Evolutionary conservation across 2,329 filamentous ascomycete species (phyloP).

Genomic region (Pseudogymnoascus pannorum): DNA sequence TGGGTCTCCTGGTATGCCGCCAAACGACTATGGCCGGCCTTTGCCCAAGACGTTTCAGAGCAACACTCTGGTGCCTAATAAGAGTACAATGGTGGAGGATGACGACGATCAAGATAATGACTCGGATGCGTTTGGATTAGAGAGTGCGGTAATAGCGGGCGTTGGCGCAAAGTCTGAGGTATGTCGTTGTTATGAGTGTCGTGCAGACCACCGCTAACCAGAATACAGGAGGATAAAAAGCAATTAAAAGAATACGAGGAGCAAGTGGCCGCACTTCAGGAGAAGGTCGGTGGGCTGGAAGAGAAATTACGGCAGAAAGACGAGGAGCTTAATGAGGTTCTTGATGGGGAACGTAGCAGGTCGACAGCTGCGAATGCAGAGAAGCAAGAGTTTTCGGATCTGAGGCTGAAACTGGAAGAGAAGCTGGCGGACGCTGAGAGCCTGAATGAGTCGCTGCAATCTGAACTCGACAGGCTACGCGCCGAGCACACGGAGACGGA

Average conservation of each 20-base stretch:
- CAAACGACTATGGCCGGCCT: constrained; percentile 65
- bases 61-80: constrained; percentile 95
- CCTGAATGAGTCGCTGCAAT: constrained; percentile 70
- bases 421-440: constrained; percentile 68
- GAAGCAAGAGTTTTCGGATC: constrained; percentile 62
- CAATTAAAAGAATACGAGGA: constrained; percentile 71
- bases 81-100: constrained; percentile 95
- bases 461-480: constrained; percentile 68
- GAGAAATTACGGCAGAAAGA: constrained; percentile 63
- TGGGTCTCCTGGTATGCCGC: constrained; percentile 50
- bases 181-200: constrained; percentile 16
- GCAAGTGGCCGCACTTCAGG: constrained; percentile 67
- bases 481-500: constrained; percentile 59
- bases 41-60: constrained; percentile 86
- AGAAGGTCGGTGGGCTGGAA: constrained; percentile 67
- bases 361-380: constrained; percentile 49
- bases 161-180: constrained; percentile 37
- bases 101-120: constrained; percentile 80
- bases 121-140: constrained; percentile 57
- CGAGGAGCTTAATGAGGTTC: constrained; percentile 54
- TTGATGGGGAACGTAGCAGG: constrained; percentile 51
- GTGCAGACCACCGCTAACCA: constrained; percentile 16
- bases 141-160: constrained; percentile 31
- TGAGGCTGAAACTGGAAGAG: constrained; percentile 60
- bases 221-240: constrained; percentile 55